Evolutionary conservation across 2,329 filamentous ascomycete genomes (phyloP).

Genomic region (Fulvia fulva): DNA sequence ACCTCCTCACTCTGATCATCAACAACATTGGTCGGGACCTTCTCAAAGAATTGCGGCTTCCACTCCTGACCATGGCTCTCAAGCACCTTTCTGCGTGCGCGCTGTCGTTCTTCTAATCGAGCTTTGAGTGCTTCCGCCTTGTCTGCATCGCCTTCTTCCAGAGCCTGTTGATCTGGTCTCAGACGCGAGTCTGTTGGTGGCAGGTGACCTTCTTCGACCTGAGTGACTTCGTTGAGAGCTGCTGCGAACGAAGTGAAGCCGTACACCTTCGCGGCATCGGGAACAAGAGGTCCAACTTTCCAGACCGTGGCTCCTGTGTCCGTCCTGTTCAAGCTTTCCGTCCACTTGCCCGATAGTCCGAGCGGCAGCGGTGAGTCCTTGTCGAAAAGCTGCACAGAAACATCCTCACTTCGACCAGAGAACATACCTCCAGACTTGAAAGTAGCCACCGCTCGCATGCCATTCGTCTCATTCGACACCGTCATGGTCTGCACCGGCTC

Average conservation of each 20-base stretch:
- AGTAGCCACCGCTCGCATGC: slow-evolving; percentile 77
- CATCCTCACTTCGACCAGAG: slow-evolving; percentile 87
- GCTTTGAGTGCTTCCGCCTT: slow-evolving; percentile 80
- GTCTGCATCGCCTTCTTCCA: slow-evolving; percentile 78
- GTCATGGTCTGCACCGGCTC: slow-evolving; percentile 91
- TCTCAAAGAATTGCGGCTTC: slow-evolving; percentile 79
- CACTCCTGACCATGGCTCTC: slow-evolving; percentile 71
- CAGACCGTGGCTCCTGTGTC: slow-evolving; percentile 67
- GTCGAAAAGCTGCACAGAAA: slow-evolving; percentile 70
- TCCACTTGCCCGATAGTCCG: slow-evolving; percentile 81
- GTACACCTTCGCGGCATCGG: slow-evolving; percentile 74
- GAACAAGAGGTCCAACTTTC: slow-evolving; percentile 72
- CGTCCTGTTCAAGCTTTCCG: slow-evolving; percentile 63
- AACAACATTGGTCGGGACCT: slow-evolving; percentile 44
- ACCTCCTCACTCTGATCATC: slow-evolving; percentile 41
- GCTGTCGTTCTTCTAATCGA: slow-evolving; percentile 78
- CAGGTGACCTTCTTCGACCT: slow-evolving; percentile 68
- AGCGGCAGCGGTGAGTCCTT: slow-evolving; percentile 61
- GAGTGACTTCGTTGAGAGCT: slow-evolving; percentile 79
- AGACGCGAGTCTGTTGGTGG: slow-evolving; percentile 79
- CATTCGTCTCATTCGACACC: slow-evolving; percentile 76
- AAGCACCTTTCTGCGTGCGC: slow-evolving; percentile 66
- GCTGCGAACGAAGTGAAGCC: slow-evolving; percentile 86
- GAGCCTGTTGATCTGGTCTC: slow-evolving; percentile 79
- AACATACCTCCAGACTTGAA: slow-evolving; percentile 98